phyloP scores from a whole-genome alignment of 345 rosid species.

The Aethionema arabicum region DNA sequence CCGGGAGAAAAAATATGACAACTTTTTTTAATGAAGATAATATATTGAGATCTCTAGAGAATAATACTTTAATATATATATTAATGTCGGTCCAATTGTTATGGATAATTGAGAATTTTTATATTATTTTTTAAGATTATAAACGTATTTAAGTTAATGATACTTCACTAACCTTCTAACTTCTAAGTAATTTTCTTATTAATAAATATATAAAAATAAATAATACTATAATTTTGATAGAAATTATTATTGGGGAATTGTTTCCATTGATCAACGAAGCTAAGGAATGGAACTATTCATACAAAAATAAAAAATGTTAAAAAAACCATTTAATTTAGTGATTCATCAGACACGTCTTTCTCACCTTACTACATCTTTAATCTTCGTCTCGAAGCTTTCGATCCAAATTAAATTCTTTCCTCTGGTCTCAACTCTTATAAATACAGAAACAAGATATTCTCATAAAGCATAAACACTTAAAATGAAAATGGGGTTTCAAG shows the following conservation, averaged over 20 bases:
- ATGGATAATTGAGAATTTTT: too few relatives aligned
- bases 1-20: too few relatives aligned
- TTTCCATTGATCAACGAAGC: constrained; percentile 10
- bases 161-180: too few relatives aligned
- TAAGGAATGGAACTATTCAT: constrained; percentile 5
- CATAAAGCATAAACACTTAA: not conserved
- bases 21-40: too few relatives aligned
- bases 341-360: constrained; percentile 24
- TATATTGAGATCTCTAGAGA: too few relatives aligned
- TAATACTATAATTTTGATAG: too few relatives aligned
- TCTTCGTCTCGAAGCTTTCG: constrained; percentile 39
- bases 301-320: not conserved
- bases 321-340: not conserved
- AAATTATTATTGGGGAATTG: not conserved
- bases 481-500: constrained; percentile 25
- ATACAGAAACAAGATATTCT: constrained; percentile 22
- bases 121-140: too few relatives aligned
- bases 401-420: not conserved
- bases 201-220: too few relatives aligned
- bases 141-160: too few relatives aligned
- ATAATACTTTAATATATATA: too few relatives aligned
- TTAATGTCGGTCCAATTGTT: too few relatives aligned
- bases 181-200: too few relatives aligned
- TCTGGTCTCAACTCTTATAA: constrained; percentile 22
- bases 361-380: constrained; percentile 26